Percentiles rank a stretch among this genome's conserved stretches.
These are phyloP conservation scores for Chaetomium cochliodes DNA, from an alignment of 495 filamentous ascomycete species.

Conservation along the genomic window DNA sequence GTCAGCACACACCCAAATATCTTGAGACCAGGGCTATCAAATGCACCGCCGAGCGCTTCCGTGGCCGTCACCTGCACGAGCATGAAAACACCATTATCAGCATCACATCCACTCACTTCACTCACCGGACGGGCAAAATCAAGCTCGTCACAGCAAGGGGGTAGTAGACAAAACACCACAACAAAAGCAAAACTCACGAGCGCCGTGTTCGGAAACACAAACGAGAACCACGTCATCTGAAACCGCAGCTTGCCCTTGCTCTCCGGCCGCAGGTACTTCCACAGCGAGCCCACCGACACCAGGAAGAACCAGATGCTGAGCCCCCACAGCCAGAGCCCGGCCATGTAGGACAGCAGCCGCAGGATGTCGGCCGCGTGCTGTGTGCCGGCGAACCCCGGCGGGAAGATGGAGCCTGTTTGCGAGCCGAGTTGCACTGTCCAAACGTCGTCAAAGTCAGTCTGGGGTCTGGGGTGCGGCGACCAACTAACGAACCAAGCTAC, in stretches of 20 bases:
- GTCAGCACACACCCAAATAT: constrained; percentile 68
- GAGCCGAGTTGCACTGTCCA: constrained; percentile 45
- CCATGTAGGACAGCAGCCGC: constrained; percentile 42
- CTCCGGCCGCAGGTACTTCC: constrained; percentile 60
- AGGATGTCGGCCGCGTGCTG: constrained; percentile 42
- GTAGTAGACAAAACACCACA: background rate
- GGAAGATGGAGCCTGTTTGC: constrained; percentile 40
- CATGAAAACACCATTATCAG: background rate
- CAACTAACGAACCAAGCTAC: too few relatives aligned
- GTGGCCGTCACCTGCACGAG: constrained; percentile 60
- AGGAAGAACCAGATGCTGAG: constrained; percentile 86
- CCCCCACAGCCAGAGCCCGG: constrained; percentile 80
- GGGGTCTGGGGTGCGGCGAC: too few relatives aligned
- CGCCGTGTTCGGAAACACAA: constrained; percentile 84
- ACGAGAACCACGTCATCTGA: constrained; percentile 86
- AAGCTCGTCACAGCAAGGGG: background rate
- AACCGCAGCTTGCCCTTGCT: constrained; percentile 60
- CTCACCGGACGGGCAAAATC: background rate
- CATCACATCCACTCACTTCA: background rate
- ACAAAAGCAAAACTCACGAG: constrained; percentile 38
- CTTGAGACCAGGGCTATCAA: constrained; percentile 59
- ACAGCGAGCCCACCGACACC: constrained; percentile 71
- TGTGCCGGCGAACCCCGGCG: constrained; percentile 39
- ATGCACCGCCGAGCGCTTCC: constrained; percentile 65
- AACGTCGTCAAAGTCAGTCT: too few relatives aligned